These are phyloP conservation scores for Hawksworthiomyces lignivorus DNA, from an alignment of 2,329 filamentous ascomycete genomes.

Conservation along the genomic window DNA sequence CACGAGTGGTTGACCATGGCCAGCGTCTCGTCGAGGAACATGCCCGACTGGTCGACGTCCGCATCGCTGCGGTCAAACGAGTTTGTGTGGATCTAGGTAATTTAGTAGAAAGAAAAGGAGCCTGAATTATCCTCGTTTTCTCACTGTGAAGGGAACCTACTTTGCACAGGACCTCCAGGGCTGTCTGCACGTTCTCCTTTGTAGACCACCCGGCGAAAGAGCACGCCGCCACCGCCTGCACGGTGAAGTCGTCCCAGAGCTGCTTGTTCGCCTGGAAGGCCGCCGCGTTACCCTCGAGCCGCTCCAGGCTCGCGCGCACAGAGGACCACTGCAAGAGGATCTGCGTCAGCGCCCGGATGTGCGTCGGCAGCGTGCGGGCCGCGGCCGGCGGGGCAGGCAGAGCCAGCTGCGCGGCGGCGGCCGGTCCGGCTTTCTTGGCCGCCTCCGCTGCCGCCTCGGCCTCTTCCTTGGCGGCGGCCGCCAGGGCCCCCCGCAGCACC, in stretches of 20 bases:
- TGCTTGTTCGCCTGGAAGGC: slow-evolving; percentile 26
- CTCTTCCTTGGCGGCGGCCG: slow-evolving; percentile 18
- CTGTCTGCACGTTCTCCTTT: slow-evolving; percentile 29
- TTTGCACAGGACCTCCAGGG: slow-evolving; percentile 46
- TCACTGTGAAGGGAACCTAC: slow-evolving; percentile 23
- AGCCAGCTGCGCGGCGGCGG: neutral
- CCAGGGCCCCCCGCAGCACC: slow-evolving; percentile 30
- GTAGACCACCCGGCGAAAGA: slow-evolving; percentile 34
- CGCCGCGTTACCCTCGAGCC: slow-evolving; percentile 40
- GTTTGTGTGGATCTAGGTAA: slow-evolving; percentile 49
- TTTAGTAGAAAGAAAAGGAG: neutral
- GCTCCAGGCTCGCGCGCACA: slow-evolving; percentile 24
- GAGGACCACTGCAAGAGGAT: slow-evolving; percentile 32
- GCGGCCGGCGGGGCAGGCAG: slow-evolving; percentile 10
- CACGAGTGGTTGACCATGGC: slow-evolving; percentile 59
- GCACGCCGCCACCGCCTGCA: slow-evolving; percentile 44
- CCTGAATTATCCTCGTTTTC: no score
- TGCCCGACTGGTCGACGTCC: slow-evolving; percentile 44
- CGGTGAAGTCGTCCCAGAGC: slow-evolving; percentile 38
- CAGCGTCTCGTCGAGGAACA: slow-evolving; percentile 48
- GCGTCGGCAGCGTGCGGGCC: slow-evolving; percentile 40
- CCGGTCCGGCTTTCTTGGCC: slow-evolving; percentile 12
- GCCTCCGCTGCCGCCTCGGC: no score
- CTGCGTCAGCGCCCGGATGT: slow-evolving; percentile 46
- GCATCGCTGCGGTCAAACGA: slow-evolving; percentile 49